A percentile compares a stretch with the other conserved stretches of the same genome.
phyloP scores from a whole-genome alignment of 1,284 basidiomycete species.

The Naganishia cerealis region DNA sequence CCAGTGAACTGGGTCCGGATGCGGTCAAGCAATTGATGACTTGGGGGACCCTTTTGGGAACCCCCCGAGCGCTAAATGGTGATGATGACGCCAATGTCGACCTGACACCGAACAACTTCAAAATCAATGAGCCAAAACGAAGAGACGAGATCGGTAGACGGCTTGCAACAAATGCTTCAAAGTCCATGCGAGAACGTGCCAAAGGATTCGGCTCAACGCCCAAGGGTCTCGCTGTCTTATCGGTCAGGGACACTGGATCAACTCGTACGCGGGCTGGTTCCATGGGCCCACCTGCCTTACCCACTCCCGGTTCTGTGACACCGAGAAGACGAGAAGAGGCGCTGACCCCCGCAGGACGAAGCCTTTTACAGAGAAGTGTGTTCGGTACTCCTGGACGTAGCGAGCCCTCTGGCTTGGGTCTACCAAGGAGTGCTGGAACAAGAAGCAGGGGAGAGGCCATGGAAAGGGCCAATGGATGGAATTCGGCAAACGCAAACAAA shows the following conservation, averaged over 20 bases:
- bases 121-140: slow-evolving; percentile 66
- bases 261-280: slow-evolving; percentile 31
- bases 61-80: slow-evolving; percentile 72
- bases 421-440: slow-evolving; percentile 56
- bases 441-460: slow-evolving; percentile 67
- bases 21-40: slow-evolving; percentile 87
- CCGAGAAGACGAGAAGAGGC: slow-evolving; percentile 60
- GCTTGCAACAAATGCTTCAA: slow-evolving; percentile 63
- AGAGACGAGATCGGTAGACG: slow-evolving; percentile 74
- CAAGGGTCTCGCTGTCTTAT: slow-evolving; percentile 60
- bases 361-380: slow-evolving; percentile 67
- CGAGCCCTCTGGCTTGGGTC: slow-evolving; percentile 4
- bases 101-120: slow-evolving; percentile 65
- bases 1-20: slow-evolving; percentile 69
- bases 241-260: slow-evolving; percentile 50
- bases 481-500: slow-evolving; percentile 11
- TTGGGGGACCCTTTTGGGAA: slow-evolving; percentile 83
- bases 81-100: slow-evolving; percentile 60
- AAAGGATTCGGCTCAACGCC: slow-evolving; percentile 59
- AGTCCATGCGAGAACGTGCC: slow-evolving; percentile 51
- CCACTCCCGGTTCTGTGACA: slow-evolving; percentile 69
- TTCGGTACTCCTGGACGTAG: slow-evolving; percentile 31
- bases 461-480: slow-evolving; percentile 65
- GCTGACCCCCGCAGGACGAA: slow-evolving; percentile 75
- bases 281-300: slow-evolving; percentile 57